Evolutionary conservation across 257 asterid genomes (phyloP), one percentile per base, ranked within the genome.

Genomic region (Dorcoceras hygrometricum): DNA sequence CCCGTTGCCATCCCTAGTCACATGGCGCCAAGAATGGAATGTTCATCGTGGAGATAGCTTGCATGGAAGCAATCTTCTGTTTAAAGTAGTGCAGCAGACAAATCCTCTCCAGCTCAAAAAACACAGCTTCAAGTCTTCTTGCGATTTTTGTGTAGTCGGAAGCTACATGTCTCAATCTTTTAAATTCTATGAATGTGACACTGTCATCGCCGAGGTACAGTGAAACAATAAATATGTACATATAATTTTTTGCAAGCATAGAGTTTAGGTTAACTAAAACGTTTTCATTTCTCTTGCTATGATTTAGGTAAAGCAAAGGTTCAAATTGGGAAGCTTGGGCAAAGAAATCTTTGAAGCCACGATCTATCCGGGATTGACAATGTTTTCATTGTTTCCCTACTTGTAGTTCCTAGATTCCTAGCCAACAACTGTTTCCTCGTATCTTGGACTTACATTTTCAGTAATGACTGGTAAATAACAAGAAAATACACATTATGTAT

Each of bases 151-250:
- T 2, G 77, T 82, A 7, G 53, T 75, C 6, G 85, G 85, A 23
- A 72, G 75, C 59, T 82, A 72, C 36, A 16, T 68, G 69, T 74
- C 82, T 64, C 72, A 70, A 46, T 77, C 81, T 2, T 79, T 75
- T 57, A 82, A 75, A 56, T 78, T 77, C 27, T 68, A 75, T 16
- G 70, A 68, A 73, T 78, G 81, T 26, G 74, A 79, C 43, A 70
- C 46, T n/a, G 7, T 81, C 43, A 74, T 84, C 6, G 83, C 89
- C 53, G 87, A 79, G 83, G 89, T 81, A 71, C 9, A 23, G 10
- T 0, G 20, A 22, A 39, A 23, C 22, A 4, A 23, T 20, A 1
- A 20, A 51, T 50, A 53, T 11, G 20, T 56, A 29, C 56, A 32
- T 55, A 26, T 24, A 1, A 18, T 26, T 10, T 34, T 39, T 39